Evolutionary conservation across 805 yeast genomes (phyloP).

Genomic region (Kuraishia capsulata): DNA sequence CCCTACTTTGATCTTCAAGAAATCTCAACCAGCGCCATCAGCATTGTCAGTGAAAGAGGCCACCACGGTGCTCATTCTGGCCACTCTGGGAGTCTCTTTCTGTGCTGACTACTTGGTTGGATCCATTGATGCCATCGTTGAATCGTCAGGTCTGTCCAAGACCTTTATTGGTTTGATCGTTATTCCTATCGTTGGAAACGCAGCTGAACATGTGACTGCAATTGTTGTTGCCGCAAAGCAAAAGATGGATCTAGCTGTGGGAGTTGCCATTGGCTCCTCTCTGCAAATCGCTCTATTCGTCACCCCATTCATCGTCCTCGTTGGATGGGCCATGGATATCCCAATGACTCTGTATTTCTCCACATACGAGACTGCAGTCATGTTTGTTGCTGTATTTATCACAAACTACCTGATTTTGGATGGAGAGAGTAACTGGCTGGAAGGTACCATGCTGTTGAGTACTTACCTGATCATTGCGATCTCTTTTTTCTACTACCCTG

Average conservation of each 20-base stretch:
- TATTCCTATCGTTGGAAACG: slow-evolving; percentile 96
- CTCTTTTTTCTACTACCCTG: slow-evolving; percentile 88
- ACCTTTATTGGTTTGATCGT: slow-evolving; percentile 91
- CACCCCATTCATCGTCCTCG: slow-evolving; percentile 87
- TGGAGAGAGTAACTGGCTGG: slow-evolving; percentile 95
- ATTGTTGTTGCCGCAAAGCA: slow-evolving; percentile 90
- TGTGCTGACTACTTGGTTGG: slow-evolving; percentile 94
- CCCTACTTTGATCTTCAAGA: neutral
- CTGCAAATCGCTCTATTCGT: slow-evolving; percentile 92
- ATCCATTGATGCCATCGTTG: slow-evolving; percentile 85
- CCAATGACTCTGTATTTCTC: slow-evolving; percentile 92
- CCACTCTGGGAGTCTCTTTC: slow-evolving; percentile 75
- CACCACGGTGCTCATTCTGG: slow-evolving; percentile 41
- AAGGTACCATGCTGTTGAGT: slow-evolving; percentile 86
- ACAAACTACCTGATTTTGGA: slow-evolving; percentile 82
- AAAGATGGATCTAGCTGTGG: slow-evolving; percentile 95
- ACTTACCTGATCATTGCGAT: slow-evolving; percentile 82
- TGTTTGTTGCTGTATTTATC: slow-evolving; percentile 83
- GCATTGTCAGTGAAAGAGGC: slow-evolving; percentile 46
- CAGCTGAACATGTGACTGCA: slow-evolving; percentile 98
- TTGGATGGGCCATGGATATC: slow-evolving; percentile 87
- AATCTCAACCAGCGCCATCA: neutral
- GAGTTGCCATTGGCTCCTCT: slow-evolving; percentile 95
- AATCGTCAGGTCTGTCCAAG: slow-evolving; percentile 76
- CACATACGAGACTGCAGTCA: slow-evolving; percentile 86